Conservation (phyloP, 306 rosid species). For the Crataegus laevigata region DNA sequence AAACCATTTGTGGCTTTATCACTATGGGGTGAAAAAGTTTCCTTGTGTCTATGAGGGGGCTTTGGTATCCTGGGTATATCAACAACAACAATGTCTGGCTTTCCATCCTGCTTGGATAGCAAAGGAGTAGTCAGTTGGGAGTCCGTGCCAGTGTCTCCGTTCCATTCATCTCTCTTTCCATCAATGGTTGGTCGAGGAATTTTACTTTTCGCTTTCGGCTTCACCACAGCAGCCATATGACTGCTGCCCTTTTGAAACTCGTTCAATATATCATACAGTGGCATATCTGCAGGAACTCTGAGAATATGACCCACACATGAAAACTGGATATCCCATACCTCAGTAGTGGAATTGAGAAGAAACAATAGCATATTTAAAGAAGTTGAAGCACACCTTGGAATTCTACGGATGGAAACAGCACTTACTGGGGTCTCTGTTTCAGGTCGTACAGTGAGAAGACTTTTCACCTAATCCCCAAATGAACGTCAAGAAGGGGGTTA, state of each 20-base stretch:
- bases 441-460: slow-evolving; percentile 93
- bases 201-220: slow-evolving; percentile 51
- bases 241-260: slow-evolving; percentile 98
- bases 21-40: slow-evolving; percentile 24
- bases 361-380: not conserved
- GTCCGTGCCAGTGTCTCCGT: slow-evolving; percentile 18
- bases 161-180: slow-evolving; percentile 43
- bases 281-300: slow-evolving; percentile 98
- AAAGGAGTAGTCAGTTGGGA: slow-evolving; percentile 64
- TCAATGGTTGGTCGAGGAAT: slow-evolving; percentile 22
- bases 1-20: slow-evolving; percentile 33
- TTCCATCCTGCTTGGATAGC: slow-evolving; percentile 42
- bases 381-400: slow-evolving; percentile 67
- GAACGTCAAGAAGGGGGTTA: slow-evolving; percentile 1
- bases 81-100: slow-evolving; percentile 40
- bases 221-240: slow-evolving; percentile 99
- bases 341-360: slow-evolving; percentile 1
- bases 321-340: slow-evolving; percentile 9
- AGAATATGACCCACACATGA: slow-evolving; percentile 21
- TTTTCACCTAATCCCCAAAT: slow-evolving; percentile 61
- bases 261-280: slow-evolving; percentile 89
- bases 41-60: slow-evolving; percentile 25
- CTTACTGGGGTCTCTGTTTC: slow-evolving; percentile 94
- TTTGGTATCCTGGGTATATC: slow-evolving; percentile 59
- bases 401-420: slow-evolving; percentile 88